Conservation (phyloP, 2,329 filamentous ascomycete genomes). For the Thyridium curvatum region DNA sequence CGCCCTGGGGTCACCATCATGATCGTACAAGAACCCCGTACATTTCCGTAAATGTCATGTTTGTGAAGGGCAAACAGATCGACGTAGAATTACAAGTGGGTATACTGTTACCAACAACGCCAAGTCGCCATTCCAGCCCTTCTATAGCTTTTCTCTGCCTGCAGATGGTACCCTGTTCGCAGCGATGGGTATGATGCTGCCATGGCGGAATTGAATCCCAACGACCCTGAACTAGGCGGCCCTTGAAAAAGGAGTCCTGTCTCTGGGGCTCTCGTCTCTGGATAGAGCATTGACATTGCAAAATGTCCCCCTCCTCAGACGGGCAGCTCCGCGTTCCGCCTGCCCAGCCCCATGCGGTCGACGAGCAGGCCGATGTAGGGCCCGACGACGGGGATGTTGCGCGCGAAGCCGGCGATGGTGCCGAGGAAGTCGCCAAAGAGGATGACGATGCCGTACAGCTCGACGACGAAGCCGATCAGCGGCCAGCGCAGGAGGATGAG, state of each 20-base stretch:
- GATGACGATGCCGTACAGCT: conserved; percentile 87
- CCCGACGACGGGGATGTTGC: conserved; percentile 77
- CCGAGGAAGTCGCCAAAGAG: conserved; percentile 95
- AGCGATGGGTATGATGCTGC: too few relatives aligned
- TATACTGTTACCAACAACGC: neutral
- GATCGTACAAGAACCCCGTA: too few relatives aligned
- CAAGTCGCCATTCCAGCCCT: neutral
- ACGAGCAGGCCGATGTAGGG: conserved; percentile 74
- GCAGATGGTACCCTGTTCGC: neutral
- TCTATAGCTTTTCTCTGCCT: neutral
- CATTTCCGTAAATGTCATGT: too few relatives aligned
- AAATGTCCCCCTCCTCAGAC: conserved; percentile 47
- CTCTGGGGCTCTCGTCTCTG: too few relatives aligned
- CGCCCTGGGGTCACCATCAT: too few relatives aligned
- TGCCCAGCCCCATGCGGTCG: conserved; percentile 61
- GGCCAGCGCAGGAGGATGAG: conserved; percentile 90
- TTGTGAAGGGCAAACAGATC: neutral
- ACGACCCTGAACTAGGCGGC: too few relatives aligned
- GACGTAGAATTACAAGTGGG: neutral
- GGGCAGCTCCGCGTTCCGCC: conserved; percentile 70
- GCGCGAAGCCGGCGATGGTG: conserved; percentile 82
- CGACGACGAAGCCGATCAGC: conserved; percentile 81
- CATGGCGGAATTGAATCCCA: too few relatives aligned
- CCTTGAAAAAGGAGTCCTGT: too few relatives aligned
- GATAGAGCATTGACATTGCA: too few relatives aligned